Evolutionary conservation across 495 filamentous ascomycete species (phyloP), one percentile per base, ranked within the genome.

Genomic region (Corynascus novoguineensis): DNA sequence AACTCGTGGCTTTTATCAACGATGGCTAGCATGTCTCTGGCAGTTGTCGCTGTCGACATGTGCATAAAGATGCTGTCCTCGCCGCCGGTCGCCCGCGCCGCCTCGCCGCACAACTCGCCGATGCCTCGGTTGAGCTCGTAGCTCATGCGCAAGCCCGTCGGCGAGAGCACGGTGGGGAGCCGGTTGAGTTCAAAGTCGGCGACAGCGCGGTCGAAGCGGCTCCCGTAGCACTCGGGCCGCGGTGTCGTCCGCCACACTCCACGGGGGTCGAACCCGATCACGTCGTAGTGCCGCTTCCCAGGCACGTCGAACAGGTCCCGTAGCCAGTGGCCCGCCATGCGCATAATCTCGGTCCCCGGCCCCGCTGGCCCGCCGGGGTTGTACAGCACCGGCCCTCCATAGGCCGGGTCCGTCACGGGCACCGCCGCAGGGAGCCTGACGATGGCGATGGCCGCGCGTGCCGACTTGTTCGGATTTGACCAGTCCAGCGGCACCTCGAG

Each of bases 351-450:
- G 1, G 71, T 67, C 4, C 73, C 75, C 1, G 69, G 67, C n/a
- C 71, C 73, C 14, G 74, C 73, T 0, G 76, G 75, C 1, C 76
- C 76, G 45, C 72, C 74, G 10, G 75, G 75, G 59, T 79, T 79
- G 56, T 73, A 50, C 21, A 78, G 50, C 5, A 79, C 41, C 8
- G 76, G 71, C 5, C 68, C 75, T 53, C 60, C 64, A 53, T 64
- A 75, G 42, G 47, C 42, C 3, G 42, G 55, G 17, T 58, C 60
- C n/a, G 50, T 46, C 38, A 59, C 64, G 29, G 51, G 50, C 14
- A 67, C 73, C 27, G 64, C 17, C 51, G 75, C 66, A 38, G 73
- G 66, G 31, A 71, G 55, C 54, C 66, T 68, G 44, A 69, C 32
- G 57, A 76, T 64, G 44, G 68, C 67, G 56, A 75, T 61, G 54